Percentiles rank a stretch among this genome's conserved stretches.
Evolutionary conservation across 257 asterid genomes (phyloP).

Genomic region (Henckelia pumila): DNA sequence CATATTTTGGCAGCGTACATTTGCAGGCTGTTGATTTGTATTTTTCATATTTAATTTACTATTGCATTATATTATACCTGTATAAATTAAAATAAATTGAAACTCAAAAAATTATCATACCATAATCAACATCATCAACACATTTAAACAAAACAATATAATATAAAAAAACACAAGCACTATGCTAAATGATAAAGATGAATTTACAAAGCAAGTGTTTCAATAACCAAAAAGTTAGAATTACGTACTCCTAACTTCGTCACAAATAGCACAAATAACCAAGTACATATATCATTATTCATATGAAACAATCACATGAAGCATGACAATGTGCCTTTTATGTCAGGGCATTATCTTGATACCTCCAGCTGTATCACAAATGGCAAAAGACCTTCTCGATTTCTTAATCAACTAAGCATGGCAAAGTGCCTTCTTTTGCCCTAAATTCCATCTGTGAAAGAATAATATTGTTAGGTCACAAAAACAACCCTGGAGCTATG

Average conservation of each 20-base stretch:
- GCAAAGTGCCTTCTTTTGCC: too few species aligned
- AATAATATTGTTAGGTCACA: too few species aligned
- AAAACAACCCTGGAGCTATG: too few species aligned
- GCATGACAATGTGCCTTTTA: not conserved
- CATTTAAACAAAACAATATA: too few species aligned
- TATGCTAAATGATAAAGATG: not conserved
- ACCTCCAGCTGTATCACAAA: not conserved
- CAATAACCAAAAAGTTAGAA: not conserved
- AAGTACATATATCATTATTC: not conserved
- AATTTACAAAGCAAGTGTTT: not conserved
- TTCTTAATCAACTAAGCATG: not conserved
- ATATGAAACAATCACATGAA: not conserved
- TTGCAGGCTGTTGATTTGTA: too few species aligned
- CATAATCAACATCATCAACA: too few species aligned
- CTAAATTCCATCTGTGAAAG: too few species aligned
- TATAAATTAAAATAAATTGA: too few species aligned
- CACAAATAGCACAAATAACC: not conserved
- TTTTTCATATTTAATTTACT: too few species aligned
- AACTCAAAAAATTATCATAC: too few species aligned
- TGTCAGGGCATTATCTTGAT: not conserved
- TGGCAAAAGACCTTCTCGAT: not conserved
- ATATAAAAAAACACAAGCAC: conserved; percentile 17
- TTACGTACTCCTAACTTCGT: not conserved
- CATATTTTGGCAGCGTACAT: too few species aligned
- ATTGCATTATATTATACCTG: too few species aligned